These are phyloP conservation scores for Exobasidium rhododendri DNA, from an alignment of 1,284 basidiomycete species.

Conservation along the genomic window DNA sequence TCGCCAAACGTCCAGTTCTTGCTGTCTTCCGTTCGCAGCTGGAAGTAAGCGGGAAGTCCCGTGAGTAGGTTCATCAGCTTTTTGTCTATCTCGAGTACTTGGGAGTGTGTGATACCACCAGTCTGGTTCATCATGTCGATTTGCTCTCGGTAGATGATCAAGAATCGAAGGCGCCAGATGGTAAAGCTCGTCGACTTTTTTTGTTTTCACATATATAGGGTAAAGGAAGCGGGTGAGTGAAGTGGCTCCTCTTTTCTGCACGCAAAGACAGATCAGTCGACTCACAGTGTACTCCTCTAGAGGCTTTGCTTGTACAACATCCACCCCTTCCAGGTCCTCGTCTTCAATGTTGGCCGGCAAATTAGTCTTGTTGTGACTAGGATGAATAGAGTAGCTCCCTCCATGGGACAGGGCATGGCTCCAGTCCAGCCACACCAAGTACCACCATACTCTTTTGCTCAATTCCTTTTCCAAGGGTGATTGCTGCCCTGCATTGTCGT, in stretches of 20 bases:
- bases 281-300: conserved; percentile 21
- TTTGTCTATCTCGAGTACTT: conserved; percentile 29
- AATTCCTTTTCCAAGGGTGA: conserved; percentile 33
- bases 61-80: conserved; percentile 22
- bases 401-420: conserved; percentile 46
- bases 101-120: conserved; percentile 8
- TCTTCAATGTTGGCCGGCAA: conserved; percentile 44
- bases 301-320: background rate
- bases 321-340: conserved; percentile 15
- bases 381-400: conserved; percentile 43
- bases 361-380: conserved; percentile 40
- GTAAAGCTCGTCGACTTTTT: conserved; percentile 35
- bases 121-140: conserved; percentile 31
- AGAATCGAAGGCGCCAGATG: conserved; percentile 32
- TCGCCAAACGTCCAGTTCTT: conserved; percentile 9
- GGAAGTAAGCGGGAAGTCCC: conserved; percentile 25
- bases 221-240: conserved; percentile 30
- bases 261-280: conserved; percentile 31
- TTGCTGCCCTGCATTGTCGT: conserved; percentile 20
- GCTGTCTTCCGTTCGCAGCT: conserved; percentile 12
- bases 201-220: too few relatives aligned
- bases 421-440: conserved; percentile 43
- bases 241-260: conserved; percentile 28
- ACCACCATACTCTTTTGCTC: conserved; percentile 49
- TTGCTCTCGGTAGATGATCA: conserved; percentile 38